phyloP scores from a whole-genome alignment of 106 monocot species.

The Apostasia ramifera region DNA sequence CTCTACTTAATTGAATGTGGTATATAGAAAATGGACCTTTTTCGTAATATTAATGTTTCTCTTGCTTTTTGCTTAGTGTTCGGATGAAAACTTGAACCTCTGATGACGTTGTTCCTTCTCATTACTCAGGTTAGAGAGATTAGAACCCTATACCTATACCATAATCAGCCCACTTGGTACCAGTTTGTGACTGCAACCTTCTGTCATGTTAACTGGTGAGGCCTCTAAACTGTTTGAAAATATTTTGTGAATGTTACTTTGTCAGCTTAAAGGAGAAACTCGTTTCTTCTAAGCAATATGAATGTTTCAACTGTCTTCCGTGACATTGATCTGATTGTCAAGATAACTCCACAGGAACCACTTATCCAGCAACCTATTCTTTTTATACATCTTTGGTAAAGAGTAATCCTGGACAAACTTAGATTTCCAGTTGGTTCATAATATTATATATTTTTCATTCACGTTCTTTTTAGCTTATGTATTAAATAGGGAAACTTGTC shows the following conservation, averaged over 20 bases:
- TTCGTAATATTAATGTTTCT: neutral
- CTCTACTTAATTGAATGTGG: neutral
- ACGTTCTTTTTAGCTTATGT: conserved; percentile 1
- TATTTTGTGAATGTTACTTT: neutral
- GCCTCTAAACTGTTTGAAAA: neutral
- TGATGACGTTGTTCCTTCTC: neutral
- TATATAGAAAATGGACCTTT: neutral
- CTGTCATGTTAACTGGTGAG: conserved; percentile 92
- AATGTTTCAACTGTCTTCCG: neutral
- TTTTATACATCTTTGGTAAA: conserved; percentile 97
- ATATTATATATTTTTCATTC: conserved; percentile 1
- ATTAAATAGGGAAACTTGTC: conserved; percentile 77
- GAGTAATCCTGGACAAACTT: conserved; percentile 5
- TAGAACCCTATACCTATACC: conserved; percentile 76
- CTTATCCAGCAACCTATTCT: conserved; percentile 96
- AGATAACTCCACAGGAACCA: conserved; percentile 69
- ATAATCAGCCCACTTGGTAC: conserved; percentile 72
- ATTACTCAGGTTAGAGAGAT: conserved; percentile 52
- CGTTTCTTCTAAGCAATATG: neutral
- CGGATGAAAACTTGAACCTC: neutral
- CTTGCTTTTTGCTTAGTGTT: neutral
- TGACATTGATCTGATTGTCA: conserved; percentile 22
- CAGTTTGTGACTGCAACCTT: conserved; percentile 91
- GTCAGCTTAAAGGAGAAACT: neutral
- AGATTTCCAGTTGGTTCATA: conserved; percentile 1